Evolutionary conservation across 2,329 filamentous ascomycete species (phyloP).

Genomic region (Colletotrichum neosansevieriae): DNA sequence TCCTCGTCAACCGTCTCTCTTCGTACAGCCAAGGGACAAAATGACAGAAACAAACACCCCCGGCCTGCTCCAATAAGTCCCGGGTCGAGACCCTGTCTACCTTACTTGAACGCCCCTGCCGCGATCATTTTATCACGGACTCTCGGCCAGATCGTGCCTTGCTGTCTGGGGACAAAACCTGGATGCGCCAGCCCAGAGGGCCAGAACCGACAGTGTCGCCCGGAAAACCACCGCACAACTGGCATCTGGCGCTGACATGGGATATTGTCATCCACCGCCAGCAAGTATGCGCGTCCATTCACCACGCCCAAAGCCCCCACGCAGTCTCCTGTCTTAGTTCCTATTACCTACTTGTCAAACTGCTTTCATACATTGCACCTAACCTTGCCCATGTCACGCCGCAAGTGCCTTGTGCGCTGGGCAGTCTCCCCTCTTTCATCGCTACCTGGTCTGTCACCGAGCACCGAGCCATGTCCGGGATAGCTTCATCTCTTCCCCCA

Average conservation of each 20-base stretch:
- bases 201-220: constrained; percentile 10
- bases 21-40: not conserved
- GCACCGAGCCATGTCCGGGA: constrained; percentile 34
- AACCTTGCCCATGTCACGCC: constrained; percentile 14
- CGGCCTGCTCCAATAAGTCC: not conserved
- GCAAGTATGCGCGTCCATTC: constrained; percentile 32
- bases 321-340: constrained; percentile 14
- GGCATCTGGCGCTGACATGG: constrained; percentile 28
- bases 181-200: not conserved
- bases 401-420: constrained; percentile 3
- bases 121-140: constrained; percentile 6
- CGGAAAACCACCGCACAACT: not conserved
- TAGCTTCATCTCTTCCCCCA: constrained; percentile 37
- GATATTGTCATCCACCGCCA: constrained; percentile 26
- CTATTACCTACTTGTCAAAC: constrained; percentile 5
- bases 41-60: constrained; percentile 17
- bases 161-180: constrained; percentile 9
- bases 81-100: constrained; percentile 9
- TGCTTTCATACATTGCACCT: constrained; percentile 15
- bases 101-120: constrained; percentile 16
- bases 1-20: constrained; percentile 18
- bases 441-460: constrained; percentile 26
- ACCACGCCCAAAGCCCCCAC: constrained; percentile 25
- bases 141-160: constrained; percentile 19
- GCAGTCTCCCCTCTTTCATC: constrained; percentile 10